Conservation (phyloP, 305 asterid genomes). For the Fraxinus platypoda region DNA sequence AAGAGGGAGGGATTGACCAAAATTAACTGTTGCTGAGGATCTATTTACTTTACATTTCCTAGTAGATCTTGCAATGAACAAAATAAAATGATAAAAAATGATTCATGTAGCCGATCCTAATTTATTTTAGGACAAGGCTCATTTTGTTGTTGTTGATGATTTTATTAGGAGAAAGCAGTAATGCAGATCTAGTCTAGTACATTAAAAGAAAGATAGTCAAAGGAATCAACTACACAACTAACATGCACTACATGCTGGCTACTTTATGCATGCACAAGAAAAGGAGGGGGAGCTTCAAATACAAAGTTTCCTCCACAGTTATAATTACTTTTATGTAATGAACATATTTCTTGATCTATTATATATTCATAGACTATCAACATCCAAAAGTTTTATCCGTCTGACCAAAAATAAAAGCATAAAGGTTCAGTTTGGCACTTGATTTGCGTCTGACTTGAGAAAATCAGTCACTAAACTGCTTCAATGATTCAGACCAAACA, state of each 20-base stretch:
- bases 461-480: not conserved
- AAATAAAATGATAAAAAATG: not conserved
- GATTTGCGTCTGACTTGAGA: constrained; percentile 12
- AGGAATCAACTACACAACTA: not conserved
- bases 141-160: not conserved
- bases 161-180: not conserved
- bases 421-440: not conserved
- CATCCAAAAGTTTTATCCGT: not conserved
- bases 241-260: not conserved
- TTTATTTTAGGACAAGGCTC: not conserved
- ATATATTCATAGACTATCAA: not conserved
- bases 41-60: not conserved
- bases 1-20: not conserved
- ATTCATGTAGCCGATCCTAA: not conserved
- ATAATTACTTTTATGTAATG: not conserved
- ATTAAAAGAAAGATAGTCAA: constrained; percentile 7
- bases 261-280: not conserved
- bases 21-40: not conserved
- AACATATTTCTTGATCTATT: not conserved
- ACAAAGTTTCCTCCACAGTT: not conserved
- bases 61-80: not conserved
- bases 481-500: constrained; percentile 2
- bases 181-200: not conserved
- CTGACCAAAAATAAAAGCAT: not conserved
- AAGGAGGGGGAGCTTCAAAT: not conserved